Base-by-base conservation (phyloP, 345 rosid genomes). In the Xanthoceras sorbifolium region DNA sequence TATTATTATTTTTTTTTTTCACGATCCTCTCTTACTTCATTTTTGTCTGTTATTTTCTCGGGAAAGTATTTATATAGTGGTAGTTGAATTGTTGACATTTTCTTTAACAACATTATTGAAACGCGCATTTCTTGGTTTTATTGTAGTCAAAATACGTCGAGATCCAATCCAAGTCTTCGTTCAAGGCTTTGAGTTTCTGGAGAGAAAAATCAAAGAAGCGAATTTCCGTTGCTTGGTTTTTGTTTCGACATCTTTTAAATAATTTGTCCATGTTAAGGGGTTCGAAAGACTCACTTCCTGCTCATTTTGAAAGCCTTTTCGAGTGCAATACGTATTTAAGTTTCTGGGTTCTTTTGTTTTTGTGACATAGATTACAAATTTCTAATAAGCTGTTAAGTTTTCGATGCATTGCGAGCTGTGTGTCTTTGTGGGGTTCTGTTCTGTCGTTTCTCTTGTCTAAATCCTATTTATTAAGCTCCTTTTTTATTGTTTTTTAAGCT, bases 141-240 rank as follows among this genome's bases (percentile, higher is more conserved):
- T 36, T 72, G 73, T 62, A 70, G 71, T 81, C 80, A 84, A 84
- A 80, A 57, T 80, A 25, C 1, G 52, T 52, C 15, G 64, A 67
- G 82, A 71, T 71, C 76, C 71, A 48, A 36, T 42, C 81, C 71
- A 46, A 73, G 85, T 79, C 83, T 40, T 31, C 73, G 84, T 83
- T 83, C 78, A 67, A 81, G 73, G 63, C 76, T 34, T 26, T 9
- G 18, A 38, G 7, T 23, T 29, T 38, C 4, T 0, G 20, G 11
- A 66, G 34, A 52, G 40, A 14, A 50, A 69, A n/a, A 20, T 15
- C 22, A 22, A 28, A 31, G 66, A 17, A 23, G 34, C 18, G 32
- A 32, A 75, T 48, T 22, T 34, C 4, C 46, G 28, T 50, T 31
- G 15, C 5, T 2, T 31, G 2, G 17, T 26, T 22, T 69, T n/a